These are phyloP conservation scores for Kuraishia ogatae DNA, from an alignment of 805 yeast species.

Conservation along the genomic window DNA sequence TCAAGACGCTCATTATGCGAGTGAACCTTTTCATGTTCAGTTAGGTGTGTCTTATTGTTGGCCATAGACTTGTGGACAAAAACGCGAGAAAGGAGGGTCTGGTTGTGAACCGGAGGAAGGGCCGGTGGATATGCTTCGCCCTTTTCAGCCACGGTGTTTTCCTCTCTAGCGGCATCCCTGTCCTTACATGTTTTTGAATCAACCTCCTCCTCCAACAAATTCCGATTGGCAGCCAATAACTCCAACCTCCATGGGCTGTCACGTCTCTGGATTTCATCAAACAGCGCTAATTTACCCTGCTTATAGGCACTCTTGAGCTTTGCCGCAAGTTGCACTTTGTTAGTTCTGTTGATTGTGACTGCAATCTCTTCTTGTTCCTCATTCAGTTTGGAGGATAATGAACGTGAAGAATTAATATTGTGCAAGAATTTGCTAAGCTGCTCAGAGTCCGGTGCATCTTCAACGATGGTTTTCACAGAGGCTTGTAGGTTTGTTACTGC, in stretches of 20 bases:
- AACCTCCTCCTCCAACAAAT: constrained; percentile 10
- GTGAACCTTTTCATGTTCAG: constrained; percentile 47
- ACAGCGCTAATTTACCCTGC: constrained; percentile 36
- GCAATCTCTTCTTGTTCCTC: constrained; percentile 29
- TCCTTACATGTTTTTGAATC: neutral
- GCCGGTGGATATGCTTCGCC: constrained; percentile 47
- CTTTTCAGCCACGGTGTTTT: neutral
- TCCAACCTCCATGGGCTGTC: constrained; percentile 8
- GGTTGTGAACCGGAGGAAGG: constrained; percentile 58
- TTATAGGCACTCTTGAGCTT: constrained; percentile 46
- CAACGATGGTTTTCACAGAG: constrained; percentile 38
- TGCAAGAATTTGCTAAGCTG: constrained; percentile 27
- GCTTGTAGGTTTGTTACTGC: constrained; percentile 45
- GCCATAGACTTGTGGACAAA: constrained; percentile 76
- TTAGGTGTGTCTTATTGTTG: constrained; percentile 45
- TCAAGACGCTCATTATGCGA: constrained; percentile 83
- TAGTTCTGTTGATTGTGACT: constrained; percentile 41
- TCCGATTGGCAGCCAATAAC: constrained; percentile 25
- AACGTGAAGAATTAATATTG: constrained; percentile 1
- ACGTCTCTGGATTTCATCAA: constrained; percentile 38
- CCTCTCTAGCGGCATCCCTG: neutral
- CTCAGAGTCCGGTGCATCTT: constrained; percentile 46
- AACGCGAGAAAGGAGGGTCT: constrained; percentile 54
- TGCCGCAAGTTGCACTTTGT: constrained; percentile 52
- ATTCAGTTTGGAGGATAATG: constrained; percentile 20